Percentiles rank a stretch among this genome's conserved stretches.
These are phyloP conservation scores for Pseudocercospora fuligena DNA, from an alignment of 2,329 filamentous ascomycete species.

Conservation along the genomic window DNA sequence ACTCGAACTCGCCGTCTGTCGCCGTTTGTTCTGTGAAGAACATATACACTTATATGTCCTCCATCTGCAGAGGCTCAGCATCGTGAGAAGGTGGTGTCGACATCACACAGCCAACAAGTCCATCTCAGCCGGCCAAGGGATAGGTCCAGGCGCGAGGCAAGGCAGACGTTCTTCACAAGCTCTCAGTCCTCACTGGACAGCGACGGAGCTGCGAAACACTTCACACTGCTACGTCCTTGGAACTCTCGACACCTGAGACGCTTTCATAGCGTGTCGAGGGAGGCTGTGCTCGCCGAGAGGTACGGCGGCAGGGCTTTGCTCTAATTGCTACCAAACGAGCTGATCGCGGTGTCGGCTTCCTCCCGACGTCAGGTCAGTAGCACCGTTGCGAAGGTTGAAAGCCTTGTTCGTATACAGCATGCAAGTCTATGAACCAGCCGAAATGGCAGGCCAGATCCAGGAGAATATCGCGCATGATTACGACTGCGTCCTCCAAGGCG, in stretches of 20 bases:
- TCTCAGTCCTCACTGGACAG: background rate
- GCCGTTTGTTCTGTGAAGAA: background rate
- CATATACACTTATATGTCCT: background rate
- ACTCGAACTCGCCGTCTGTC: background rate
- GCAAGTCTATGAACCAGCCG: background rate
- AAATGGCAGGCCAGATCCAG: background rate
- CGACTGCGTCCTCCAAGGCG: background rate
- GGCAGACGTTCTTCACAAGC: background rate
- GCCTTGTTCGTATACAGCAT: background rate
- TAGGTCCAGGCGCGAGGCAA: background rate
- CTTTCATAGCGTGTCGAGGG: background rate
- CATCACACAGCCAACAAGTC: background rate
- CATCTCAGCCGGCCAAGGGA: background rate
- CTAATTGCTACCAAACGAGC: background rate
- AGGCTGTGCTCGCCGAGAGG: constrained; percentile 2
- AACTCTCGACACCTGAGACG: background rate
- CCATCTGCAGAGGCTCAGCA: background rate
- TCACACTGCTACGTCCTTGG: background rate
- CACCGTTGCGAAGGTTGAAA: background rate
- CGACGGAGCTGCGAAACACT: background rate
- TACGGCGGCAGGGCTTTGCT: background rate
- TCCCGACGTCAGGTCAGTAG: background rate
- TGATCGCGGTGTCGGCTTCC: background rate
- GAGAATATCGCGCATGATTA: background rate
- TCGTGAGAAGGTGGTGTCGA: background rate